Percentiles rank a stretch among this genome's conserved stretches.
Evolutionary conservation across 1,284 basidiomycete species (phyloP).

Genomic region (Polyporus tsugae): DNA sequence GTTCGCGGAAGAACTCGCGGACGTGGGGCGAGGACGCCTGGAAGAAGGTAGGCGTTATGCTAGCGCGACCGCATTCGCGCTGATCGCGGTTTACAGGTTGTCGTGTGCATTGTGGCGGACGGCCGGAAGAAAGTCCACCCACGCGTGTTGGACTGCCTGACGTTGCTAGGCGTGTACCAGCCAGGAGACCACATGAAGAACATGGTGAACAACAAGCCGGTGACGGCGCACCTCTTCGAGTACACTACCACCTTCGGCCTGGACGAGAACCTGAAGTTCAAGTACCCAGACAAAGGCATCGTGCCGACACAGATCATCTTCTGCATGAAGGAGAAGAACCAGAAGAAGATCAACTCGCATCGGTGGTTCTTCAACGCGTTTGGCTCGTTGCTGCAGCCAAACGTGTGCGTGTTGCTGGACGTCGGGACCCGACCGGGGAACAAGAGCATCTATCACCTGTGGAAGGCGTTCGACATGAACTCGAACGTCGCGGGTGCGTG

Average conservation of each 20-base stretch:
- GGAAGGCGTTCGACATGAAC: constrained; percentile 95
- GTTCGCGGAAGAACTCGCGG: constrained; percentile 91
- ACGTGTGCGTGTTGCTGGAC: constrained; percentile 90
- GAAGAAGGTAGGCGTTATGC: constrained; percentile 78
- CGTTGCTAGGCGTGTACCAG: constrained; percentile 82
- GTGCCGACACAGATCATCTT: constrained; percentile 94
- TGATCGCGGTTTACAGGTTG: constrained; percentile 64
- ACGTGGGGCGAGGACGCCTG: constrained; percentile 97
- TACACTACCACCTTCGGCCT: constrained; percentile 93
- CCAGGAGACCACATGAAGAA: constrained; percentile 89
- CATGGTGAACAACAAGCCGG: constrained; percentile 85
- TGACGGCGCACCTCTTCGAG: constrained; percentile 96
- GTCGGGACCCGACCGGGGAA: constrained; percentile 91
- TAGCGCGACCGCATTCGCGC: neutral
- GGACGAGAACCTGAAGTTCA: constrained; percentile 90
- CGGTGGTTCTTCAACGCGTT: constrained; percentile 98
- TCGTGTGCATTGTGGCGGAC: constrained; percentile 96
- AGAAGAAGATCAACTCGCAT: constrained; percentile 97
- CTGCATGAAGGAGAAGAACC: constrained; percentile 94
- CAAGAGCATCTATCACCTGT: constrained; percentile 90
- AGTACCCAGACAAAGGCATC: constrained; percentile 95
- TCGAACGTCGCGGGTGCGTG: constrained; percentile 95
- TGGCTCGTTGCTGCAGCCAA: constrained; percentile 79
- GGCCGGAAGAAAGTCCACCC: constrained; percentile 94
- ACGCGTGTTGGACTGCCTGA: constrained; percentile 92